Evolutionary conservation across 257 asterid species (phyloP).

Genomic region (Solanum virginianum): DNA sequence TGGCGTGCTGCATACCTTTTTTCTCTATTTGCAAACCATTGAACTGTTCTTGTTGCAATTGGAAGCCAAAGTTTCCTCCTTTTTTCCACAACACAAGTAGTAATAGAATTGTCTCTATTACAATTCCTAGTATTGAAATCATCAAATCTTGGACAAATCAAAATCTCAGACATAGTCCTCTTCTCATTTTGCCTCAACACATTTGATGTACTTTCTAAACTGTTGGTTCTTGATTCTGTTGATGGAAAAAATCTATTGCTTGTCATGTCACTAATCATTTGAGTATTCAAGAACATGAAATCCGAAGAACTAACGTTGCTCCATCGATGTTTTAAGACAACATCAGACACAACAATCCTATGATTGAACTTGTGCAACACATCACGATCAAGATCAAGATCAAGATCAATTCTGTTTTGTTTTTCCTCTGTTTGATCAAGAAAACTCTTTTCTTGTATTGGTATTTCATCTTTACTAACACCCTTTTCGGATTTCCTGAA

Average conservation of each 20-base stretch:
- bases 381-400: not conserved
- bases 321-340: constrained; percentile 43
- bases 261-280: constrained; percentile 31
- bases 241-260: constrained; percentile 26
- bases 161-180: constrained; percentile 69
- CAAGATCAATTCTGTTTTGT: not conserved
- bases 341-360: constrained; percentile 32
- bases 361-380: constrained; percentile 32
- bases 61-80: constrained; percentile 62
- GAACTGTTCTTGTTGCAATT: constrained; percentile 66
- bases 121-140: not conserved
- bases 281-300: constrained; percentile 36
- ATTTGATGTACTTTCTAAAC: not conserved
- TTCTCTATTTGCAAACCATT: constrained; percentile 73
- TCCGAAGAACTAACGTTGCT: constrained; percentile 57
- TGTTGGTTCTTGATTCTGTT: not conserved
- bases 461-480: constrained; percentile 15
- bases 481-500: not conserved
- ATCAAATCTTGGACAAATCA: constrained; percentile 43
- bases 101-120: not conserved
- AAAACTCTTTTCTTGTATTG: constrained; percentile 1
- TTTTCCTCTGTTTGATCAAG: not conserved
- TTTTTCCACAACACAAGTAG: constrained; percentile 13
- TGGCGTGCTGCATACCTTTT: constrained; percentile 12
- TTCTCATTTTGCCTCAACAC: constrained; percentile 11